Evolutionary conservation across 2,329 filamentous ascomycete genomes (phyloP), one percentile per base, ranked within the genome.

Genomic region (Cladosporium velox): DNA sequence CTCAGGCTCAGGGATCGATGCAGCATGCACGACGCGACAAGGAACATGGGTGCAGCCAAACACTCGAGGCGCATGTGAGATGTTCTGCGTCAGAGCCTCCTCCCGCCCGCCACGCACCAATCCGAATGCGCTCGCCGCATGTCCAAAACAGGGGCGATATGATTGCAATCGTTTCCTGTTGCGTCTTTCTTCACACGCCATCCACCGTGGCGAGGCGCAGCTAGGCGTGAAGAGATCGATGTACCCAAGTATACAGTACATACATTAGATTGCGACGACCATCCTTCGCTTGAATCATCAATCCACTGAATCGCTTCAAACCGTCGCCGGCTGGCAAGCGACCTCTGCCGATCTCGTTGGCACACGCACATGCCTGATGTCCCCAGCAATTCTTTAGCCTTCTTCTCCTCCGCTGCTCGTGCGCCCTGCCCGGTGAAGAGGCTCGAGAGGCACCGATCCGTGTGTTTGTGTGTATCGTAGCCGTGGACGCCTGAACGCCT

Each of bases 51-150:
- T 38, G n/a, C n/a, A 41, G 58, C 24, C n/a, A 6, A 30, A 4
- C 28, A 28, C 28, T 28, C 30, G 30, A 32, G 30, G 47, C 35
- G 47, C 30, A n/a, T 54, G 49, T 30, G 30, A 34, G 60, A 63
- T 63, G 60, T 63, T 49, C n/a, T 49, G 60, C 60, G 49, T 63
- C 60, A 35, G 47, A 54, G 44, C 60, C 60, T 63, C 38, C 34
- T 44, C 21, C 35, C 15, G 18, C 44, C 57, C 26, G 28, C 38
- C 11, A 15, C 34, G 41, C 41, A 47, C 41, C n/a, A 49, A 24
- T 28, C 60, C 32, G 34, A 41, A 21, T 24, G 59, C 35, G n/a
- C 24, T 21, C 12, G 47, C 21, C 15, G n/a, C 15, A 26, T 35
- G 15, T 44, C 32, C 32, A 5, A 34, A 41, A 34, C 55, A 41